Conservation (phyloP, 306 rosid species). For the Malus domestica region ASM211411v1 NC_041789.1:12204001-12204500, state of each 20-base stretch:
- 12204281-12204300: constrained; percentile 44
- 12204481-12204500: constrained; percentile 49
- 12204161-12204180: constrained; percentile 73
- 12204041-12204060: constrained; percentile 58
- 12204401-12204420: constrained; percentile 56
- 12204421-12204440: constrained; percentile 77
- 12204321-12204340: constrained; percentile 65
- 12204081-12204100: constrained; percentile 52
- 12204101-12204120: constrained; percentile 38
- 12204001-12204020: constrained; percentile 42
- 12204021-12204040: constrained; percentile 51
- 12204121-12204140: constrained; percentile 46
- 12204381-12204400: constrained; percentile 36
- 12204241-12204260: constrained; percentile 83
- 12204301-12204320: constrained; percentile 62
- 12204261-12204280: constrained; percentile 68
- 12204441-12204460: constrained; percentile 54
- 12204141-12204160: constrained; percentile 46
- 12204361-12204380: constrained; percentile 49
- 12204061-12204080: constrained; percentile 45
- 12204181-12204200: constrained; percentile 61
- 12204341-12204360: constrained; percentile 51
- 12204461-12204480: constrained; percentile 44
- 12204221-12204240: constrained; percentile 92
- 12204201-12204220: constrained; percentile 59